Evolutionary conservation across 108 stramenopile genomes (phyloP).

Genomic region (Nannochloropsis gaditana): DNA sequence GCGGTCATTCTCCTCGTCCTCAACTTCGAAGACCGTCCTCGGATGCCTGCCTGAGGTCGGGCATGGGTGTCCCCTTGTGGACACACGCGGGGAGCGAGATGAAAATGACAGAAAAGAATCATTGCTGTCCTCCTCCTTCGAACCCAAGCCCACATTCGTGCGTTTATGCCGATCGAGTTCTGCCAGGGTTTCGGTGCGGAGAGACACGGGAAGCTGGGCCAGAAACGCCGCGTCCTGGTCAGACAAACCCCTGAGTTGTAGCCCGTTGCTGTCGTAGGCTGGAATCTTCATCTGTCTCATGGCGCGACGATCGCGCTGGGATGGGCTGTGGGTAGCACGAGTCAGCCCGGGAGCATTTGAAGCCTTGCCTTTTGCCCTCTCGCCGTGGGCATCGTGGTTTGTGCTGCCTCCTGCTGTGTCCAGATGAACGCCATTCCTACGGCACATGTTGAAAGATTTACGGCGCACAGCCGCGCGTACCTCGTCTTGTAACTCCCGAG

Average conservation of each 20-base stretch:
- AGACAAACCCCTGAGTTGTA: background rate
- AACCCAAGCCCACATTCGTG: background rate
- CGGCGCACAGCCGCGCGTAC: constrained; percentile 15
- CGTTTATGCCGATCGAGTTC: constrained; percentile 2
- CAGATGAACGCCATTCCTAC: too few relatives aligned
- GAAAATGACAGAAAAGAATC: background rate
- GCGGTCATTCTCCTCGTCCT: background rate
- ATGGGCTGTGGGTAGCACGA: too few relatives aligned
- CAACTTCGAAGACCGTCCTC: background rate
- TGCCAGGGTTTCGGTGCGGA: constrained; percentile 4
- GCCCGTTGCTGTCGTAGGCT: background rate
- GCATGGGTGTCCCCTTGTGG: background rate
- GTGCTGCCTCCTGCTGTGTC: too few relatives aligned
- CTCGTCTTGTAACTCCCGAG: background rate
- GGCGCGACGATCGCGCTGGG: background rate
- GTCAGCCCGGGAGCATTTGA: too few relatives aligned
- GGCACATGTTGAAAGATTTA: background rate
- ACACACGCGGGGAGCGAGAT: background rate
- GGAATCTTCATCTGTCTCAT: background rate
- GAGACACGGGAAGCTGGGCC: background rate
- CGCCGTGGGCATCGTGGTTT: too few relatives aligned
- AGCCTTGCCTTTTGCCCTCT: too few relatives aligned
- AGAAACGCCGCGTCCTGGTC: background rate
- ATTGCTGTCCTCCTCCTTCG: background rate
- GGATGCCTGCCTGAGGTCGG: background rate